These are phyloP conservation scores for Eudorina sp. DNA, from an alignment of 139 green algal genomes.

Conservation along the genomic window DNA sequence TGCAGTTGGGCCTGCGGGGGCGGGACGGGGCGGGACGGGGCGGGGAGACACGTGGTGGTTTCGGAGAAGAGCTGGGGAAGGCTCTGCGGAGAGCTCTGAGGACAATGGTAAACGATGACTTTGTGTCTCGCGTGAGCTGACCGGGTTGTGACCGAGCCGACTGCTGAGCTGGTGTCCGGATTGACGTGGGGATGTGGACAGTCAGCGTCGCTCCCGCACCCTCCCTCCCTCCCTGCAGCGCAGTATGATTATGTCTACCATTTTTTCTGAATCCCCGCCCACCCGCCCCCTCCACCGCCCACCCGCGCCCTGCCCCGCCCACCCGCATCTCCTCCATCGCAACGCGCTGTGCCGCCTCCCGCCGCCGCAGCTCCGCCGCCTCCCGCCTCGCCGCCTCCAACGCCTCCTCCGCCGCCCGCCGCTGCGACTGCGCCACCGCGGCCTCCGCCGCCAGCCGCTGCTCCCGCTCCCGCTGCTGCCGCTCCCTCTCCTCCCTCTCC, in stretches of 20 bases:
- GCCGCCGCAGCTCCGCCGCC: neutral
- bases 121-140: no score
- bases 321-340: conserved; percentile 38
- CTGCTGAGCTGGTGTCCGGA: no score
- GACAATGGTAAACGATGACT: no score
- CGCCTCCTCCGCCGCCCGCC: conserved; percentile 1
- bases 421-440: neutral
- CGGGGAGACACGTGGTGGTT: no score
- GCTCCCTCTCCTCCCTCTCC: neutral
- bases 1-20: conserved; percentile 10
- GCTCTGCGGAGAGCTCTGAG: no score
- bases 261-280: no score
- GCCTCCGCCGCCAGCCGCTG: neutral
- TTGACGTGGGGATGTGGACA: no score
- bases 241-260: no score
- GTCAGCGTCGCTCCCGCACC: no score
- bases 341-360: neutral
- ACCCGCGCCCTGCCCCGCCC: neutral
- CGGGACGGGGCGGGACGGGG: neutral
- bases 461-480: conserved; percentile 1
- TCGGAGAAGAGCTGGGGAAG: no score
- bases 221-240: no score
- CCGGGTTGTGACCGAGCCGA: no score
- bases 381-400: neutral
- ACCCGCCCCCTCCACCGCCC: neutral